Base-by-base conservation (phyloP, 2,329 filamentous ascomycete genomes). In the Cladophialophora psammophila region DNA sequence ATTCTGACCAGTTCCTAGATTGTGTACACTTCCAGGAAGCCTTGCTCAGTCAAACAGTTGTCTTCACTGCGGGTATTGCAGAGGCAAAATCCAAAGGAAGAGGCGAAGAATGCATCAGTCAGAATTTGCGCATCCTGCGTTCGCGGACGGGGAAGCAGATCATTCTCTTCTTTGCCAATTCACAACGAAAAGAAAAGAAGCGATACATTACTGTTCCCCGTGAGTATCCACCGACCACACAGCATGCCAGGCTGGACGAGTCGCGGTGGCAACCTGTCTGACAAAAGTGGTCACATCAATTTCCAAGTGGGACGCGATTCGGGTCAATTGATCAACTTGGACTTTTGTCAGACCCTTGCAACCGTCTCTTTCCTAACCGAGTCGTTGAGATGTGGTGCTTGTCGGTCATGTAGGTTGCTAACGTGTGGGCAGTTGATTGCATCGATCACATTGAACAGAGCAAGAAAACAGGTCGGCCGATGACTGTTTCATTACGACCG, bases 101-200 rank as follows among this genome's bases (percentile, higher is more conserved):
- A 7, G 79, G 79, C 0, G 79, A 81, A 65, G 79, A 81, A 73
- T 80, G 79, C 61, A 80, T 81, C 72, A 80, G 78, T 58, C 79
- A 81, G 69, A 81, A 81, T 63, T 65, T 81, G 15, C 78, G 79
- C 4, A 75, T 81, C 8, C 72, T 81, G 2, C 77, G 76, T 0
- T 76, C 75, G 1, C 67, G 71, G 1, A 79, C 77, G 31, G 77
- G 77, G 38, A 76, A 74, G 63, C 74, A 76, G 13, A 75, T 77
- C 1, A 75, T 81, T 57, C 40, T 80, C 2, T 80, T 77, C 61
- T 81, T 81, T 67, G 78, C 79, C 5, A 81, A 81, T 69, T 80
- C 79, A 0, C 79, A 80, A 52, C 76, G 79, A 8, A 77, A 74
- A 35, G 77, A 79, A 48, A 71, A 75, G 9, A 81, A 80, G 63